A percentile compares a stretch with the other conserved stretches of the same genome.
These are phyloP conservation scores for Naumovozyma baii DNA, from an alignment of 805 yeast genomes.

Conservation along the genomic window DNA sequence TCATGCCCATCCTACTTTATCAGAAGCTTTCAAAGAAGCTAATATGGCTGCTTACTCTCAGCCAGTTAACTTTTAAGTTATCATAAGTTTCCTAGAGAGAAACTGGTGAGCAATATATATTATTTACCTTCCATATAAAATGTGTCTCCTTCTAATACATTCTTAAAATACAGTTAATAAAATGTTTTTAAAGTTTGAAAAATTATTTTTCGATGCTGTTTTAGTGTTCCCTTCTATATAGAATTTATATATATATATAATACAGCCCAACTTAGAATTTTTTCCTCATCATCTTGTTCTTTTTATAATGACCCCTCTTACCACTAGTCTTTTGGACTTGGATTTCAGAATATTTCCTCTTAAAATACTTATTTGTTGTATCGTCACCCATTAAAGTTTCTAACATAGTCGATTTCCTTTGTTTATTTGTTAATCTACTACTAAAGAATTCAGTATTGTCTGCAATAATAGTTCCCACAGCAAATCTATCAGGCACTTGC, in stretches of 20 bases:
- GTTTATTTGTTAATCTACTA: constrained; percentile 51
- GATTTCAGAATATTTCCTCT: constrained; percentile 73
- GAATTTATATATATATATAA: no score
- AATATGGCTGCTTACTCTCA: constrained; percentile 85
- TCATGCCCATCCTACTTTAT: constrained; percentile 97
- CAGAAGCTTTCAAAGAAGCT: constrained; percentile 98
- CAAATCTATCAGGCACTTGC: constrained; percentile 69
- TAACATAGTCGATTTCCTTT: constrained; percentile 68
- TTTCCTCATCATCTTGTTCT: constrained; percentile 50
- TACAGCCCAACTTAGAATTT: no score
- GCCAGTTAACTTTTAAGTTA: constrained; percentile 58
- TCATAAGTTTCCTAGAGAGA: no score
- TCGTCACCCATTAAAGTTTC: constrained; percentile 74
- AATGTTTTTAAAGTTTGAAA: no score
- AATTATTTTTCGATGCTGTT: no score
- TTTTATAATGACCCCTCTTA: constrained; percentile 56
- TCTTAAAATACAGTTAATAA: no score
- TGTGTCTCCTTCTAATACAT: no score
- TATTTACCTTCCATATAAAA: no score
- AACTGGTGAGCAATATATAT: no score
- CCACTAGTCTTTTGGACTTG: constrained; percentile 57
- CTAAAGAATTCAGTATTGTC: constrained; percentile 68
- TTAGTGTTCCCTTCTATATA: no score
- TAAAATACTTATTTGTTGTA: constrained; percentile 65
- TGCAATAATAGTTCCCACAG: constrained; percentile 80